Percentiles rank a stretch among this genome's conserved stretches.
Conservation (phyloP, 2,329 filamentous ascomycete species). For the Zymoseptoria crescenta region DNA sequence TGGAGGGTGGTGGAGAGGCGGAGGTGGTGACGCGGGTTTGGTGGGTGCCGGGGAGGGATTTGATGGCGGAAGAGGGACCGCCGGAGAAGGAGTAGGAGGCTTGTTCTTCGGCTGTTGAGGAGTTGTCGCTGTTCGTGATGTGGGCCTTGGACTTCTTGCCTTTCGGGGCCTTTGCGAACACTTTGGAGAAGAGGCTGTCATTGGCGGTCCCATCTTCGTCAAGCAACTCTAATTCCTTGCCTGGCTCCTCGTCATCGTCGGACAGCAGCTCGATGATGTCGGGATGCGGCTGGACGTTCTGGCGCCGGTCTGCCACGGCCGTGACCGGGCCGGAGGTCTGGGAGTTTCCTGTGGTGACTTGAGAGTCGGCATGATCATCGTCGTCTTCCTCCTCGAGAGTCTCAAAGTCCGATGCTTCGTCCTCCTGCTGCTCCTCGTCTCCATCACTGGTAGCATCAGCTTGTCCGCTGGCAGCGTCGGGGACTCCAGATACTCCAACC, state of each 20-base stretch:
- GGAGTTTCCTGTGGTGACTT: background rate
- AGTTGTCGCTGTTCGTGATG: slow-evolving; percentile 4
- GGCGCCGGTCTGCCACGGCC: background rate
- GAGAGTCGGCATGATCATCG: background rate
- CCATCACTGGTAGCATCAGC: background rate
- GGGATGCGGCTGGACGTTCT: background rate
- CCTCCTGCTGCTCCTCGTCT: background rate
- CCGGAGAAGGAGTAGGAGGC: background rate
- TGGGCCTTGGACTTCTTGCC: background rate
- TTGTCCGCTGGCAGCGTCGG: no score
- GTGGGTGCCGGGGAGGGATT: background rate
- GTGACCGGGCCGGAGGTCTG: background rate
- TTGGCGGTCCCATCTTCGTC: background rate
- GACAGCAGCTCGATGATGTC: background rate
- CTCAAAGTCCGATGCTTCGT: background rate
- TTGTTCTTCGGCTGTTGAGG: background rate
- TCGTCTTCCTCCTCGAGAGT: background rate
- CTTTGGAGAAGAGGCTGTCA: background rate
- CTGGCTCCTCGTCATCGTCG: background rate
- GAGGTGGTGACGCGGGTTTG: slow-evolving; percentile 1
- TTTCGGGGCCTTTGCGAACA: background rate
- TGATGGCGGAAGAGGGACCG: background rate
- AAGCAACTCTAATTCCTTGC: background rate
- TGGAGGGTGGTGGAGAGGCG: slow-evolving; percentile 11
- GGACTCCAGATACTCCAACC: background rate